These are phyloP conservation scores for Penicillium sp. DNA, from an alignment of 2,329 filamentous ascomycete species.

Conservation along the genomic window DNA sequence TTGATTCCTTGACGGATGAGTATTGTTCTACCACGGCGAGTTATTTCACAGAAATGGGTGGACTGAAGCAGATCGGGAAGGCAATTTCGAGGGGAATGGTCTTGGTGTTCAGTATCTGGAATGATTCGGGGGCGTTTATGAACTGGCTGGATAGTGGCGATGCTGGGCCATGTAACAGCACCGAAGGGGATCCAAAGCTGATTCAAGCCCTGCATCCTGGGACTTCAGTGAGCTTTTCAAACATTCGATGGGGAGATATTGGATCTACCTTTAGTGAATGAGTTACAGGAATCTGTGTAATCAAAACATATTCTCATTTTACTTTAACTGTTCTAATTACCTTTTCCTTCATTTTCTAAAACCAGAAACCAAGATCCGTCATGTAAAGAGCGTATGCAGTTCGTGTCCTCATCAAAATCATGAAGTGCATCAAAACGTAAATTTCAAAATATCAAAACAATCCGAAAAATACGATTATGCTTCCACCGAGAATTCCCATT, in stretches of 20 bases:
- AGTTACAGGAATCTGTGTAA: not conserved
- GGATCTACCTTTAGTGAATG: slow-evolving; percentile 47
- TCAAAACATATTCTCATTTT: slow-evolving; percentile 5
- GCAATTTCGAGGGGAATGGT: slow-evolving; percentile 59
- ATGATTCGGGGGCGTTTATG: slow-evolving; percentile 54
- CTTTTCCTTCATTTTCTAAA: slow-evolving; percentile 1
- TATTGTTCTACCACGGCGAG: slow-evolving; percentile 55
- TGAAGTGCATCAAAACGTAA: slow-evolving; percentile 8
- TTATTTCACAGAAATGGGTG: slow-evolving; percentile 52
- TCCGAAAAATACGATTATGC: not conserved
- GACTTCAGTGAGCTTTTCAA: slow-evolving; percentile 54
- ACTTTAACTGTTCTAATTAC: not conserved
- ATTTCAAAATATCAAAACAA: not conserved
- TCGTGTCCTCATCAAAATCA: slow-evolving; percentile 19
- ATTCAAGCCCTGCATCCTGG: slow-evolving; percentile 49
- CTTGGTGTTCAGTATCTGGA: slow-evolving; percentile 60
- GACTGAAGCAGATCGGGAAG: slow-evolving; percentile 53
- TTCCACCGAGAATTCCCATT: not conserved
- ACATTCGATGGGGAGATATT: slow-evolving; percentile 62
- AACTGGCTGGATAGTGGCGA: slow-evolving; percentile 55
- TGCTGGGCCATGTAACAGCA: slow-evolving; percentile 55
- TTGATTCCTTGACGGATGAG: slow-evolving; percentile 52
- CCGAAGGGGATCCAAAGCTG: slow-evolving; percentile 51
- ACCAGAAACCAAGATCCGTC: not conserved
- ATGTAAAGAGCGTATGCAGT: slow-evolving; percentile 22